Base-by-base conservation (phyloP, 148 eudicot species). In the Rhododendron kiyosumense region DNA sequence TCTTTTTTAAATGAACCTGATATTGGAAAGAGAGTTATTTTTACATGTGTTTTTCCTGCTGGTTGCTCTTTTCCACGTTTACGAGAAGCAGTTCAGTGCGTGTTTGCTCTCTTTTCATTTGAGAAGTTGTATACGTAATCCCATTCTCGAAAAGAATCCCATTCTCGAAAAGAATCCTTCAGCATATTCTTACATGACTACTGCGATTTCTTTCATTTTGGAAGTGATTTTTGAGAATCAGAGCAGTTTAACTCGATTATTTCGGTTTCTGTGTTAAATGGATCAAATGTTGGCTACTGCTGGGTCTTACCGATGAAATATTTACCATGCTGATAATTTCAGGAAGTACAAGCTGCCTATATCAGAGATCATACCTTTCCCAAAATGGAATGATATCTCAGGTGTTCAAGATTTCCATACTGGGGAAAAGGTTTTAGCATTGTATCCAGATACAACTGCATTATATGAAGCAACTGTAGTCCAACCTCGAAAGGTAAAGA, bases 391-490 rank as follows among this genome's bases (percentile, higher is more conserved):
- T 84, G 98, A 97, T 86, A 92, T 93, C 82, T 85, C 96, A 24
- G 88, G 90, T 46, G 93, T 91, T 79, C 93, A 87, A 49, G 98
- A 95, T 81, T 97, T 94, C 84, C 95, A 89, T 89, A 90, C 93
- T 75, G 94, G 96, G 79, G 94, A 88, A 90, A 93, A 94, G 80
- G 99, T 97, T 84, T 89, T 97, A 89, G 99, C 98, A 83, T 95
- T 95, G 52, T 97, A 97, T 90, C 99, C 99, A 13, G 90, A 92
- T 83, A 97, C 99, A 84, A 97, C 98, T 20, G 94, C 99, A 83
- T 90, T 97, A 85, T 97, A 97, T 87, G 95, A 94, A 92, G 99
- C 99, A 86, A 94, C 99, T 61, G 98, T 97, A 59, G 94, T 92
- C 86, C 91, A 87, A 74, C 98, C 76, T 71, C 76, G 95, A 73